Evolutionary conservation across 2,329 filamentous ascomycete genomes (phyloP), one percentile per base, ranked within the genome.

Genomic region (Fusarium falciforme): DNA sequence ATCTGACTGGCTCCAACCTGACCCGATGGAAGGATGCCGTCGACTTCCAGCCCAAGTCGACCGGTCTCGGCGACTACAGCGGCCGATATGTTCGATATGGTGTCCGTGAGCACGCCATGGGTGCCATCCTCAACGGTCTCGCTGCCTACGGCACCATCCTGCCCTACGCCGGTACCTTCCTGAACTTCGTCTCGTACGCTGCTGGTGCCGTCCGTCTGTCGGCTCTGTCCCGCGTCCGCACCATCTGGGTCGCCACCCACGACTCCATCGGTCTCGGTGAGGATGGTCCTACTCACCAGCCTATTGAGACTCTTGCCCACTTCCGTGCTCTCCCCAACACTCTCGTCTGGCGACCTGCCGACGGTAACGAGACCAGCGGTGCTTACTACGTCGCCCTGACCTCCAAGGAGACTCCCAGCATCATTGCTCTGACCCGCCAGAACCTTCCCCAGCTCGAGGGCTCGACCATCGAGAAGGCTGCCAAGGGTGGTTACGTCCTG

Each of bases 261-360:
- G 96, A 98, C 90, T 98, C 96, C 76, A 99, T 99, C 80, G 96
- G 96, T 89, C 94, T 98, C 78, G 96, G 96, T 86, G 96, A 99
- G 88, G 96, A 99, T 82, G 96, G 96, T 74, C 96, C 96, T 78
- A 99, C 96, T 67, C 96, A 99, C 88, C 96, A 99, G 90, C 96
- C 96, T 84, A 98, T 99, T 79, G 96, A 99, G 92, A 98, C 95
- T 52, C 92, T 98, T 74, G 93, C 95, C 70, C 96, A 98, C 88
- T 98, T 98, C 94, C 96, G 96, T 84, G 96, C 96, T 76, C 91
- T 98, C 79, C 96, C 96, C 82, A 99, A 99, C 93, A 94, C 93
- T 89, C 98, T 98, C 94, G 96, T 98, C 80, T 98, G 96, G 96
- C 95, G 96, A 83, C 96, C 96, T 78, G 96, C 96, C 80, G 96